Evolutionary conservation across 768 basidiomycete species (phyloP).

Genomic region (Galerina marginata): DNA sequence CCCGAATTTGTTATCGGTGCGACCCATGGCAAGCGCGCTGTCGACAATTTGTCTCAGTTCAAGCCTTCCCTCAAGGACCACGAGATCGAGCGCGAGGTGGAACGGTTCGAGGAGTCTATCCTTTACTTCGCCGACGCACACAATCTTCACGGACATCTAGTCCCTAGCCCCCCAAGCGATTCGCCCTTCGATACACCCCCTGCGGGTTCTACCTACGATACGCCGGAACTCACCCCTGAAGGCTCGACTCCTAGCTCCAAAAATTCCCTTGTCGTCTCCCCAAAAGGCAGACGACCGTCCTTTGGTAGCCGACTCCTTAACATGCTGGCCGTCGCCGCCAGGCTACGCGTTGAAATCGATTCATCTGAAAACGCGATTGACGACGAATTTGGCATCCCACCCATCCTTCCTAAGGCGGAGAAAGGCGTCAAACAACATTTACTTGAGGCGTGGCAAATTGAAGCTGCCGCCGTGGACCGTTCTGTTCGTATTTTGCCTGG

Average conservation of each 20-base stretch:
- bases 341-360: conserved; percentile 30
- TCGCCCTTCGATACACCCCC: conserved; percentile 16
- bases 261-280: conserved; percentile 42
- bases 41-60: conserved; percentile 72
- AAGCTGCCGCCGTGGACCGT: conserved; percentile 61
- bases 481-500: conserved; percentile 76
- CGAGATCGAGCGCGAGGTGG: conserved; percentile 63
- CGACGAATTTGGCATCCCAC: conserved; percentile 36
- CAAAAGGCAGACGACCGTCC: conserved; percentile 48
- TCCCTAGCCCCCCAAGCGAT: background rate
- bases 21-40: conserved; percentile 80
- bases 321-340: conserved; percentile 23
- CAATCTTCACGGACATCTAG: conserved; percentile 41
- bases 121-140: conserved; percentile 71
- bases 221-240: conserved; percentile 46
- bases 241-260: conserved; percentile 50
- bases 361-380: conserved; percentile 37
- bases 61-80: conserved; percentile 58
- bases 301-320: conserved; percentile 38
- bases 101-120: conserved; percentile 68
- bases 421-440: conserved; percentile 30
- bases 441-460: conserved; percentile 58
- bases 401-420: conserved; percentile 26
- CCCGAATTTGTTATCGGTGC: conserved; percentile 71
- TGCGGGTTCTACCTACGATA: conserved; percentile 38